Evolutionary conservation across 2,329 filamentous ascomycete species (phyloP).

Genomic region (Colletotrichum tanaceti): DNA sequence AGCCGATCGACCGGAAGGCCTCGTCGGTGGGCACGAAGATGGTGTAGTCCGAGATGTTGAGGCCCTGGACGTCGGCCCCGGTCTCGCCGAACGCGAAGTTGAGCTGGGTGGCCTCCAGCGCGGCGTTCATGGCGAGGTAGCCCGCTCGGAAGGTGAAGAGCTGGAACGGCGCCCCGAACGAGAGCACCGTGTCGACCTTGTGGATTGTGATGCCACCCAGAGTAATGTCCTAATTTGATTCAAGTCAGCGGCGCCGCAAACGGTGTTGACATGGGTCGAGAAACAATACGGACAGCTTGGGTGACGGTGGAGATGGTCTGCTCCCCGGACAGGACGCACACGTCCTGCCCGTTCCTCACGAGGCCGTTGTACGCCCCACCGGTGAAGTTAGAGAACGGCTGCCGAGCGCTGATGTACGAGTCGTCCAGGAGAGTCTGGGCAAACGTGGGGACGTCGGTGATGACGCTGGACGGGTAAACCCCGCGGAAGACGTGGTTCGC

Average conservation of each 20-base stretch:
- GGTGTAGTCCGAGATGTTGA: slow-evolving; percentile 69
- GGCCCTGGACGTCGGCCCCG: slow-evolving; percentile 37
- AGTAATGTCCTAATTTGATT: slow-evolving; percentile 49
- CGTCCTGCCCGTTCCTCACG: slow-evolving; percentile 47
- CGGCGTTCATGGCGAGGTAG: slow-evolving; percentile 47
- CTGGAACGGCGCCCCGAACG: slow-evolving; percentile 48
- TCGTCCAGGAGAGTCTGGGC: slow-evolving; percentile 47
- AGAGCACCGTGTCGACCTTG: slow-evolving; percentile 47
- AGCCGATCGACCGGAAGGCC: slow-evolving; percentile 70
- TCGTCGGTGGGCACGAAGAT: slow-evolving; percentile 82
- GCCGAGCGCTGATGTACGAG: slow-evolving; percentile 47
- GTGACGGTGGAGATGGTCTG: slow-evolving; percentile 49
- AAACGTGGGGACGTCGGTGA: slow-evolving; percentile 47
- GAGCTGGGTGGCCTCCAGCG: slow-evolving; percentile 45
- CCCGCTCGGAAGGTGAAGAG: slow-evolving; percentile 47
- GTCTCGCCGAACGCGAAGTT: slow-evolving; percentile 45
- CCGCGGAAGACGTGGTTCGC: slow-evolving; percentile 50
- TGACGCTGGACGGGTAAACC: slow-evolving; percentile 46
- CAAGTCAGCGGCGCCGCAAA: too few relatives aligned
- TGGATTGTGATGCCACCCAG: slow-evolving; percentile 47
- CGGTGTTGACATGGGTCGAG: too few relatives aligned
- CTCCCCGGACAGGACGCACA: slow-evolving; percentile 50
- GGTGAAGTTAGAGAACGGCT: slow-evolving; percentile 53
- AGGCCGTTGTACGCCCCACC: slow-evolving; percentile 52
- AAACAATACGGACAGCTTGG: slow-evolving; percentile 43